phyloP scores from a whole-genome alignment of 2,329 filamentous ascomycete species.

The Lecanicillium sp. region DNA sequence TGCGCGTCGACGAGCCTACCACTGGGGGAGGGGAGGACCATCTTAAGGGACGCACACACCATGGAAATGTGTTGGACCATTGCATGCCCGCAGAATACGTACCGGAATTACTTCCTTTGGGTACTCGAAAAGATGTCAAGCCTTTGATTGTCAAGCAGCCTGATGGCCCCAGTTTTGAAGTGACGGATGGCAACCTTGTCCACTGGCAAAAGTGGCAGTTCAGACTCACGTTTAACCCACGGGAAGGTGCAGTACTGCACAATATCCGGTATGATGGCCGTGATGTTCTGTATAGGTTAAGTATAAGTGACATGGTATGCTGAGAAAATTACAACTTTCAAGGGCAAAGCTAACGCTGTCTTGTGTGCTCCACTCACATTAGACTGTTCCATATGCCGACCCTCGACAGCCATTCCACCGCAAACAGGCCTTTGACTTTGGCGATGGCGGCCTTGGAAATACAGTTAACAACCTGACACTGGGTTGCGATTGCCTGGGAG shows the following conservation, averaged over 20 bases:
- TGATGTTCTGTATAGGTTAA: constrained; percentile 58
- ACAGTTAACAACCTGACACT: constrained; percentile 59
- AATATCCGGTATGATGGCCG: constrained; percentile 60
- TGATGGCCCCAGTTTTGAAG: constrained; percentile 28
- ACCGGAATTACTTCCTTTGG: constrained; percentile 31
- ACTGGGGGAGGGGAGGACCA: constrained; percentile 23
- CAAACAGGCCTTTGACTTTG: constrained; percentile 65
- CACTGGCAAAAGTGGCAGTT: constrained; percentile 62
- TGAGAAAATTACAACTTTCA: background rate
- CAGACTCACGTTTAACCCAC: constrained; percentile 59
- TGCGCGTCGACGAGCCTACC: constrained; percentile 25
- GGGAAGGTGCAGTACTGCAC: constrained; percentile 63
- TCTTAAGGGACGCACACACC: constrained; percentile 12
- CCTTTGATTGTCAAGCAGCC: constrained; percentile 42
- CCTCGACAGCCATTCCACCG: constrained; percentile 55
- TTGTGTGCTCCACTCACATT: too few species aligned
- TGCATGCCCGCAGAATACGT: constrained; percentile 28
- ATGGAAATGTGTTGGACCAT: constrained; percentile 19
- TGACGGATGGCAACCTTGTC: constrained; percentile 34
- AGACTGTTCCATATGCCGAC: constrained; percentile 56
- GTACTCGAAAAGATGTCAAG: constrained; percentile 45
- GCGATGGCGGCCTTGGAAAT: constrained; percentile 57
- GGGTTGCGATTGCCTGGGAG: constrained; percentile 61
- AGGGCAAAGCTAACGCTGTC: background rate
- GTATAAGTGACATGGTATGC: constrained; percentile 58